Conservation (phyloP, 495 filamentous ascomycete genomes). For the Bacidia rubella region DNA sequence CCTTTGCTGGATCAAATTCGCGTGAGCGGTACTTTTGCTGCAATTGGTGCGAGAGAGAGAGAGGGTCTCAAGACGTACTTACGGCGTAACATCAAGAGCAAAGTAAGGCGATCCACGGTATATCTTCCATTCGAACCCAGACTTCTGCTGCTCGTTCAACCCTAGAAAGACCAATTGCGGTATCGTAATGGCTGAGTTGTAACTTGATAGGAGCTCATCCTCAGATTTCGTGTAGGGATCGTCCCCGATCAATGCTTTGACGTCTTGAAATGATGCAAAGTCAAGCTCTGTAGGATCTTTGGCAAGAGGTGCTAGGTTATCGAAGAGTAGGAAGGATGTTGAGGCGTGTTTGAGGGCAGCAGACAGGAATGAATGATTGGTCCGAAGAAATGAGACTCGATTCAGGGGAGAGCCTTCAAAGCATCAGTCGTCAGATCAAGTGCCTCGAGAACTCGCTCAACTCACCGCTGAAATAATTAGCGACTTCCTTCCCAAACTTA, state of each 20-base stretch:
- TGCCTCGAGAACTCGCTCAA: neutral
- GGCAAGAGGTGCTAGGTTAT: slow-evolving; percentile 64
- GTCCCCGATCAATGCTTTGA: slow-evolving; percentile 54
- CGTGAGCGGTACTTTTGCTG: too few species aligned
- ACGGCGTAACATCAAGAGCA: slow-evolving; percentile 73
- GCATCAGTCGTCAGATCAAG: slow-evolving; percentile 12
- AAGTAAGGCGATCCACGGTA: slow-evolving; percentile 76
- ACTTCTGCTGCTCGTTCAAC: slow-evolving; percentile 47
- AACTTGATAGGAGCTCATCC: slow-evolving; percentile 55
- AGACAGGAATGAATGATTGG: slow-evolving; percentile 65
- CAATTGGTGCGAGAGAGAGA: too few species aligned
- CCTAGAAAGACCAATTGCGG: slow-evolving; percentile 77
- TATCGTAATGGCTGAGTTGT: slow-evolving; percentile 53
- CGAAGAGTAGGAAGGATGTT: slow-evolving; percentile 62
- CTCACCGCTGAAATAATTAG: slow-evolving; percentile 87
- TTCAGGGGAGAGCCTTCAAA: slow-evolving; percentile 53
- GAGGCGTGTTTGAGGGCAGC: slow-evolving; percentile 58
- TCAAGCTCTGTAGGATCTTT: slow-evolving; percentile 42
- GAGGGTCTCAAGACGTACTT: neutral
- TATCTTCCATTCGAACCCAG: slow-evolving; percentile 35
- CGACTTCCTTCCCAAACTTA: slow-evolving; percentile 79
- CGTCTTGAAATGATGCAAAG: slow-evolving; percentile 47
- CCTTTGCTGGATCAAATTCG: too few species aligned
- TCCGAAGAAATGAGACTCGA: slow-evolving; percentile 74
- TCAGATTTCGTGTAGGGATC: slow-evolving; percentile 61